A percentile compares a stretch with the other conserved stretches of the same genome.
These are phyloP conservation scores for Ogataea parapolymorpha DNA, from an alignment of 805 yeast species.

Conservation along the genomic window DNA sequence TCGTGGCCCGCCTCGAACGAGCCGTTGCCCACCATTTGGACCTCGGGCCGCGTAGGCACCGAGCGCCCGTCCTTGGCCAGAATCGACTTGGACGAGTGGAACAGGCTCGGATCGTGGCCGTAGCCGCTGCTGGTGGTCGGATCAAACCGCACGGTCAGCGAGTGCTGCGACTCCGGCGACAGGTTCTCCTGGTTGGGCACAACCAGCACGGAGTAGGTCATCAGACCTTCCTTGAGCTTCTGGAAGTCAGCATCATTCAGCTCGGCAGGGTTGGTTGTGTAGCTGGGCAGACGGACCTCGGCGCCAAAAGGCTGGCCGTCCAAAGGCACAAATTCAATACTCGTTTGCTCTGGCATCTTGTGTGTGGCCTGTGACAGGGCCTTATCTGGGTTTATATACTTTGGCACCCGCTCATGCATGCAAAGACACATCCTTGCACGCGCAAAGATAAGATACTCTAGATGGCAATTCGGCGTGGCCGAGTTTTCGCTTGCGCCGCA, in stretches of 20 bases:
- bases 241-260: constrained; percentile 65
- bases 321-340: constrained; percentile 44
- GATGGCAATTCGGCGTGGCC: constrained; percentile 7
- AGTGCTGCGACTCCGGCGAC: constrained; percentile 71
- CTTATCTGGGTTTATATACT: constrained; percentile 5
- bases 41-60: constrained; percentile 82
- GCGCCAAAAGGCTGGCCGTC: constrained; percentile 65
- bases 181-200: constrained; percentile 69
- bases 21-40: constrained; percentile 87
- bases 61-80: constrained; percentile 77
- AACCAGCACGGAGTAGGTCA: constrained; percentile 66
- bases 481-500: constrained; percentile 2
- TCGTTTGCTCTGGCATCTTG: constrained; percentile 22
- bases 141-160: constrained; percentile 73
- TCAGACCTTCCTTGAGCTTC: constrained; percentile 58
- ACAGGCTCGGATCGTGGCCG: constrained; percentile 78
- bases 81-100: constrained; percentile 62
- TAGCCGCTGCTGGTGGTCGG: constrained; percentile 66
- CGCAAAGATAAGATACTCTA: constrained; percentile 7
- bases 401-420: background rate
- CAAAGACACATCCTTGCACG: constrained; percentile 12
- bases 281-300: constrained; percentile 56
- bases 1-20: constrained; percentile 44
- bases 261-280: constrained; percentile 70
- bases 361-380: background rate